Conservation (phyloP, 768 basidiomycete genomes). For the Gloeostereum incarnatum region DNA sequence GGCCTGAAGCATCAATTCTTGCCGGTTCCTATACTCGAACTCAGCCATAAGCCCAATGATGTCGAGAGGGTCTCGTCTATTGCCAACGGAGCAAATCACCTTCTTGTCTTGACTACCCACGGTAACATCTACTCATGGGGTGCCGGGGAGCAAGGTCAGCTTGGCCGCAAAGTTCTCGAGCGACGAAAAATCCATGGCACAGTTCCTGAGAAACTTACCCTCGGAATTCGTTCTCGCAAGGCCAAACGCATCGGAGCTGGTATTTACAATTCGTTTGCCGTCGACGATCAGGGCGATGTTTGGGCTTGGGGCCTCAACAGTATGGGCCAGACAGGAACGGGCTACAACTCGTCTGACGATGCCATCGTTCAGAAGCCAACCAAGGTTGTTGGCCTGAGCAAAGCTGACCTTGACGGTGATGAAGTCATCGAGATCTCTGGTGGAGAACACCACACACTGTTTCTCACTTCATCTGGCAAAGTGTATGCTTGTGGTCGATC, state of each 20-base stretch:
- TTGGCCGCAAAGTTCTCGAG: slow-evolving; percentile 84
- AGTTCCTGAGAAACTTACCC: slow-evolving; percentile 72
- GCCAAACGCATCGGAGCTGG: slow-evolving; percentile 69
- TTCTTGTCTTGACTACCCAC: slow-evolving; percentile 79
- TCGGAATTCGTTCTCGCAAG: slow-evolving; percentile 53
- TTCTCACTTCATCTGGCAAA: slow-evolving; percentile 10
- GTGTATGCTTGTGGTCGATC: slow-evolving; percentile 10
- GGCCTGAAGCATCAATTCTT: slow-evolving; percentile 57
- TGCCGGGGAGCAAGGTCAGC: slow-evolving; percentile 81
- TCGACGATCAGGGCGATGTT: slow-evolving; percentile 72
- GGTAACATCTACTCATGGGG: slow-evolving; percentile 89
- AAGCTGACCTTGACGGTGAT: slow-evolving; percentile 7
- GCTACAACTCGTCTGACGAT: slow-evolving; percentile 31
- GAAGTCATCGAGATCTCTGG: slow-evolving; percentile 9
- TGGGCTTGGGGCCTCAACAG: slow-evolving; percentile 95
- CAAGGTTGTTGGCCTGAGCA: slow-evolving; percentile 6
- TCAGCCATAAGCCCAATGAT: slow-evolving; percentile 51
- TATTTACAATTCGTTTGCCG: slow-evolving; percentile 81
- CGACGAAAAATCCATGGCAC: slow-evolving; percentile 85
- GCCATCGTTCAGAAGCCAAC: slow-evolving; percentile 6
- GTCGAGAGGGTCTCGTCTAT: slow-evolving; percentile 65
- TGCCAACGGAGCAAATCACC: slow-evolving; percentile 80
- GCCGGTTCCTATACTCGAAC: slow-evolving; percentile 52
- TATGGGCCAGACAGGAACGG: slow-evolving; percentile 75
- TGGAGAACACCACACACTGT: slow-evolving; percentile 12